These are phyloP conservation scores for Salix dunnii DNA, from an alignment of 345 rosid genomes.

Conservation along the genomic window DNA sequence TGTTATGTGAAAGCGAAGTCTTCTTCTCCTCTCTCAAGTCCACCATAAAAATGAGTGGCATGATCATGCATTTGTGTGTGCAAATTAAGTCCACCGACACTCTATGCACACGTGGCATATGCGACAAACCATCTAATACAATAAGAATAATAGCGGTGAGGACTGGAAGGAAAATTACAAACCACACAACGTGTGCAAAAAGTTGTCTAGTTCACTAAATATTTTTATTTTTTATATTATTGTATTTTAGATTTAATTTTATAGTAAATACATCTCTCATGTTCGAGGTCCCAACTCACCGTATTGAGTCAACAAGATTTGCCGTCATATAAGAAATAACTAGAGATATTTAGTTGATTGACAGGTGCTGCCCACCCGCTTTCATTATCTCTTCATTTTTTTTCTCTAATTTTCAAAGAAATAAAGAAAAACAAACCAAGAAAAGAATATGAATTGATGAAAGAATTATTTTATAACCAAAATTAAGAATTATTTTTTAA, in stretches of 20 bases:
- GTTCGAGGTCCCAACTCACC: too few species aligned
- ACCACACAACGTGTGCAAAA: conserved; percentile 22
- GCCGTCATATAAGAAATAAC: too few species aligned
- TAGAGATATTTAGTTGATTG: too few species aligned
- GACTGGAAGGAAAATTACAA: neutral
- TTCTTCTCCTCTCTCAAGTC: neutral
- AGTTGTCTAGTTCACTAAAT: neutral
- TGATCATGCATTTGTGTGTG: neutral
- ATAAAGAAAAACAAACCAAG: too few species aligned
- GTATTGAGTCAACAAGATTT: too few species aligned
- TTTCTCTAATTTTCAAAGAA: too few species aligned
- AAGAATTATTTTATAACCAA: too few species aligned
- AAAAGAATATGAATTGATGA: too few species aligned
- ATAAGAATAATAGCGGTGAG: neutral
- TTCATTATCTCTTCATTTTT: neutral
- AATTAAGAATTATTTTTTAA: too few species aligned
- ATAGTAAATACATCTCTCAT: too few species aligned
- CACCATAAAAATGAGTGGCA: neutral
- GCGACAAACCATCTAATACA: conserved; percentile 17
- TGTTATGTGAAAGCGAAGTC: neutral
- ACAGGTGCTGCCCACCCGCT: too few species aligned
- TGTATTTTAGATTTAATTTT: neutral
- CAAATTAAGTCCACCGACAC: conserved; percentile 22
- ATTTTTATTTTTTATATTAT: neutral
- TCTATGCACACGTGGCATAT: conserved; percentile 37